Percentiles rank a stretch among this genome's conserved stretches.
These are phyloP conservation scores for Gymnopilus dilepis DNA, from an alignment of 768 basidiomycete genomes.

Conservation along the genomic window DNA sequence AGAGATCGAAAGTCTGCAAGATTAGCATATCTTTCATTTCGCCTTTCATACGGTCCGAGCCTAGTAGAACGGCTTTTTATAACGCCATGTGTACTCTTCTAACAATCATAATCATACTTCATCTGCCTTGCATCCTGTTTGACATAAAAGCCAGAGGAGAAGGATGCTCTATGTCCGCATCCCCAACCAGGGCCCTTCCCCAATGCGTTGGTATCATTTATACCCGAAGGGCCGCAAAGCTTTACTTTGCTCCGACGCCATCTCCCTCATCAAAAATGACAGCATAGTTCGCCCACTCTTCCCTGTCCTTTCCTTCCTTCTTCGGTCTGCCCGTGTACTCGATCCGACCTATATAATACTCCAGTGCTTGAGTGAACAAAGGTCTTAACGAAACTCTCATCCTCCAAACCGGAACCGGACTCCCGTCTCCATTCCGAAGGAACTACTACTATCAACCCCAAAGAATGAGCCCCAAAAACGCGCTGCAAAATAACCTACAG, in stretches of 20 bases:
- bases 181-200: background rate
- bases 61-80: background rate
- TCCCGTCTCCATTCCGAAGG: background rate
- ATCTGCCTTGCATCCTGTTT: constrained; percentile 1
- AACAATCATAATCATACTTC: background rate
- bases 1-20: constrained; percentile 72
- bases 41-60: background rate
- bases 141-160: constrained; percentile 1
- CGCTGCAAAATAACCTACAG: constrained; percentile 43
- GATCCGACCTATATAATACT: background rate
- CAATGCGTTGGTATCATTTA: background rate
- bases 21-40: constrained; percentile 41
- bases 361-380: background rate
- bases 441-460: background rate
- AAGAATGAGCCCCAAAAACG: constrained; percentile 20
- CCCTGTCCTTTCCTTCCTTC: constrained; percentile 24
- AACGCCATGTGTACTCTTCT: background rate
- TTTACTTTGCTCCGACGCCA: constrained; percentile 10
- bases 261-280: background rate
- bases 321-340: constrained; percentile 8
- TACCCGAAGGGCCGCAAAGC: constrained; percentile 13
- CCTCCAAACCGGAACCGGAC: background rate
- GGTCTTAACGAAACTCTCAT: background rate
- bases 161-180: background rate
- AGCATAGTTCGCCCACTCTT: constrained; percentile 3